These are phyloP conservation scores for Sphaceloma murrayae DNA, from an alignment of 2,329 filamentous ascomycete species.

Conservation along the genomic window DNA sequence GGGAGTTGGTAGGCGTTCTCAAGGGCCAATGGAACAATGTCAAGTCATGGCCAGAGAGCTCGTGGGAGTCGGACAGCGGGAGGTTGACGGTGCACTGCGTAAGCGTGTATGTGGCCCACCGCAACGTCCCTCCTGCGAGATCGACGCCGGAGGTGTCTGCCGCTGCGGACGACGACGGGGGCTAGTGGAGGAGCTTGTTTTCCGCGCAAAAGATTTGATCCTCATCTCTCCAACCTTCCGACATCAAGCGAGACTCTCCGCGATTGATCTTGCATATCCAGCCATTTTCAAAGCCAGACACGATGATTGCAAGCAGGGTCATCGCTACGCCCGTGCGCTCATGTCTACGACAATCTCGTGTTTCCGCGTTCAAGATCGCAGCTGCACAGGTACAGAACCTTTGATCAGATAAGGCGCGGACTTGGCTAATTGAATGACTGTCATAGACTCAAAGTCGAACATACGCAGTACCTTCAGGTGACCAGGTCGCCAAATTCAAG, in stretches of 20 bases:
- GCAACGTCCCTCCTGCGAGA: neutral
- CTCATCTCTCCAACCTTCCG: conserved; percentile 11
- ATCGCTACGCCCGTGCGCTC: conserved; percentile 69
- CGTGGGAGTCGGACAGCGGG: neutral
- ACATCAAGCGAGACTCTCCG: conserved; percentile 9
- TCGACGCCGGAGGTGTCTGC: neutral
- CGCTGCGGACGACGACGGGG: neutral
- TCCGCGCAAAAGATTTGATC: conserved; percentile 15
- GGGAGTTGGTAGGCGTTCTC: neutral
- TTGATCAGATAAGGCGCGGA: conserved; percentile 16
- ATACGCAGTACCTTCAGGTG: conserved; percentile 52
- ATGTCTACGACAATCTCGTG: conserved; percentile 58
- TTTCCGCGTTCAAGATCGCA: conserved; percentile 27
- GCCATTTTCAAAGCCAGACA: no score
- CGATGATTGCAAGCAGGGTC: conserved; percentile 74
- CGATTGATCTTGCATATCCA: conserved; percentile 7
- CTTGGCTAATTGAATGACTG: conserved; percentile 3
- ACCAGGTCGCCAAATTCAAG: conserved; percentile 84
- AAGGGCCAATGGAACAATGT: no score
- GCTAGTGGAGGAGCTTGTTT: conserved; percentile 14
- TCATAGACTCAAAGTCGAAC: conserved; percentile 25
- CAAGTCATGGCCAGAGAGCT: neutral
- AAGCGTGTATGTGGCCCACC: conserved; percentile 4
- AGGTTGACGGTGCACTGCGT: no score
- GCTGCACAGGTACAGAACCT: conserved; percentile 18